Percentiles rank a stretch among this genome's conserved stretches.
Conservation (phyloP, 139 green algal genomes). For the Tetraselmis striata region DNA sequence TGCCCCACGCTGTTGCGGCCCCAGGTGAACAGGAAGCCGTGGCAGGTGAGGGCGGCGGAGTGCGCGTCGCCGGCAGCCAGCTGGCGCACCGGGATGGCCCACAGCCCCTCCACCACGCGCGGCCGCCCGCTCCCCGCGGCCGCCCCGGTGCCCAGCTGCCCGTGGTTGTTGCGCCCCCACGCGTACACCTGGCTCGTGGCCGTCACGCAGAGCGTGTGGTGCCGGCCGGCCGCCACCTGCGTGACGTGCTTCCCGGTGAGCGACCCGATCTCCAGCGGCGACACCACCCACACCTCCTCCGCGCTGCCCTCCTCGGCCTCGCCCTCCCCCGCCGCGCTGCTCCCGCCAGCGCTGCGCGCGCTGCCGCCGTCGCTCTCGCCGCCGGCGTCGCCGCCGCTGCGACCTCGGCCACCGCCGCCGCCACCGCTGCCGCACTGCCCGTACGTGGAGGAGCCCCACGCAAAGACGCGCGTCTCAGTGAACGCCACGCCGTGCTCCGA, state of each 20-base stretch:
- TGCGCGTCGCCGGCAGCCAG: slow-evolving; percentile 73
- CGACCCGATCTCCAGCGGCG: slow-evolving; percentile 26
- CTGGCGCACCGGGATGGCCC: slow-evolving; percentile 67
- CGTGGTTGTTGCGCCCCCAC: slow-evolving; percentile 65
- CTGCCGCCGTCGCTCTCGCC: slow-evolving; percentile 5
- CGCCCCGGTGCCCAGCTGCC: slow-evolving; percentile 76
- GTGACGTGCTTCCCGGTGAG: neutral
- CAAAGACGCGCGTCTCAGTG: slow-evolving; percentile 66
- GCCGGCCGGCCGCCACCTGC: slow-evolving; percentile 63
- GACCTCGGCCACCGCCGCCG: slow-evolving; percentile 43
- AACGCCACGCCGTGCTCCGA: slow-evolving; percentile 71
- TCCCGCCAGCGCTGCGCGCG: neutral
- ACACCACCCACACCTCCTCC: slow-evolving; percentile 51
- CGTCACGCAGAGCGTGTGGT: slow-evolving; percentile 78
- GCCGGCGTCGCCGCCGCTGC: slow-evolving; percentile 31
- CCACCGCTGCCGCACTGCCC: slow-evolving; percentile 59
- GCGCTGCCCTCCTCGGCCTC: slow-evolving; percentile 50
- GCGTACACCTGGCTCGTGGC: slow-evolving; percentile 72
- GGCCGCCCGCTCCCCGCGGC: slow-evolving; percentile 41
- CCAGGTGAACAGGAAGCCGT: slow-evolving; percentile 82
- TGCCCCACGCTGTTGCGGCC: slow-evolving; percentile 75
- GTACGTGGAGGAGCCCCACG: slow-evolving; percentile 70
- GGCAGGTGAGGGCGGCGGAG: slow-evolving; percentile 70
- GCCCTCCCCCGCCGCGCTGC: slow-evolving; percentile 8
- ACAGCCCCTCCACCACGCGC: slow-evolving; percentile 59